These are phyloP conservation scores for Rhodosporidiobolus odoratus DNA, from an alignment of 768 basidiomycete species.

Conservation along the genomic window DNA sequence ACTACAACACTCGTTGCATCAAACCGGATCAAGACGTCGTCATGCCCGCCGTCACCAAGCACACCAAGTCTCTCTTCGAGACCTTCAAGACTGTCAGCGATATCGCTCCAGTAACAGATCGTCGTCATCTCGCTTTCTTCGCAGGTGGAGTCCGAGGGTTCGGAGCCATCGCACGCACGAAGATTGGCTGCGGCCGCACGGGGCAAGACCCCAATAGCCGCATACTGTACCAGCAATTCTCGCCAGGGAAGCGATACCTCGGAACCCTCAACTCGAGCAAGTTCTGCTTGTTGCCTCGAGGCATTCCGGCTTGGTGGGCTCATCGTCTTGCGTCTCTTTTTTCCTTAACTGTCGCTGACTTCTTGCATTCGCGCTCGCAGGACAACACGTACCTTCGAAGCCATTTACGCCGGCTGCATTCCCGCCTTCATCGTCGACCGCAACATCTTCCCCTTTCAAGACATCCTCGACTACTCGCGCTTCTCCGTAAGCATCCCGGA, in stretches of 20 bases:
- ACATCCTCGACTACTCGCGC: constrained; percentile 49
- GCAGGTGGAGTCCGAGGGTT: constrained; percentile 39
- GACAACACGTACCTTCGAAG: constrained; percentile 49
- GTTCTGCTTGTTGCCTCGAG: constrained; percentile 42
- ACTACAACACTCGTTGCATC: constrained; percentile 42
- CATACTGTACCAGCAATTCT: constrained; percentile 38
- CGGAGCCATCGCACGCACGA: constrained; percentile 38
- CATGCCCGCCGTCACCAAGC: constrained; percentile 39
- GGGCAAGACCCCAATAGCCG: constrained; percentile 12
- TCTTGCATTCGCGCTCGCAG: constrained; percentile 35
- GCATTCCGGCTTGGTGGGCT: constrained; percentile 39
- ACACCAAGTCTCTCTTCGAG: constrained; percentile 34
- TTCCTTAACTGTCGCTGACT: constrained; percentile 13
- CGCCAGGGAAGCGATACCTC: constrained; percentile 36
- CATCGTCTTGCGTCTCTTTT: not conserved
- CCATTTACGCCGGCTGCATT: constrained; percentile 51
- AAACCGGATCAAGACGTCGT: constrained; percentile 42
- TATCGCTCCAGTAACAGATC: constrained; percentile 22
- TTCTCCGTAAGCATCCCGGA: constrained; percentile 48
- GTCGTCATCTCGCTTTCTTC: constrained; percentile 40
- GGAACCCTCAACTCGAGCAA: constrained; percentile 37
- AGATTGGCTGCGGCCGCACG: constrained; percentile 35
- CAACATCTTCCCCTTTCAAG: constrained; percentile 48
- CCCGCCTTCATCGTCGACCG: constrained; percentile 50
- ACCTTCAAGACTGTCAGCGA: constrained; percentile 24